These are phyloP conservation scores for Paramecium bursaria DNA, from an alignment of 73 alveolate genomes.

Conservation along the genomic window DNA sequence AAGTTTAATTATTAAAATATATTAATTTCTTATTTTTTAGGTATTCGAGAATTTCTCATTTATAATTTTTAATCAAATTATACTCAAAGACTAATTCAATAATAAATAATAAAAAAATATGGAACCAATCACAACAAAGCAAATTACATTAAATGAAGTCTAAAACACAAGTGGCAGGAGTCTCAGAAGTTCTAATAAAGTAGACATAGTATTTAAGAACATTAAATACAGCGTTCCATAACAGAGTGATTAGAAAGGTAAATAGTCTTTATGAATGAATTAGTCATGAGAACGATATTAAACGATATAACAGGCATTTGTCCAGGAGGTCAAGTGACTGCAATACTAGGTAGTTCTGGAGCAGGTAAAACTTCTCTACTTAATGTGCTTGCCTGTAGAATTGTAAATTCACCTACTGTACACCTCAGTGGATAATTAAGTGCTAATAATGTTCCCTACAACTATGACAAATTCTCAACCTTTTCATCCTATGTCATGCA, in stretches of 20 bases:
- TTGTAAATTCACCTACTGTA: not conserved
- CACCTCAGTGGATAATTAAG: slow-evolving; percentile 10
- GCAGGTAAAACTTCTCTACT: slow-evolving; percentile 79
- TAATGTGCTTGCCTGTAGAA: slow-evolving; percentile 53
- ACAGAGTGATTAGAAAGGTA: slow-evolving; percentile 17
- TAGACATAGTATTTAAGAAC: slow-evolving; percentile 57
- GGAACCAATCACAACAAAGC: too few species aligned
- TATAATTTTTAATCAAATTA: too few species aligned
- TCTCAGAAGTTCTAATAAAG: not conserved
- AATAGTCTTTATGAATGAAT: not conserved
- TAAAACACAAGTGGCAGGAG: slow-evolving; percentile 54
- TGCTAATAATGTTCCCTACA: slow-evolving; percentile 28
- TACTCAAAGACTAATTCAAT: too few species aligned
- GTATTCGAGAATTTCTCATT: too few species aligned
- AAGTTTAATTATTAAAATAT: too few species aligned
- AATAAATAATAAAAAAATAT: too few species aligned
- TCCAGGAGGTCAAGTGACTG: slow-evolving; percentile 18
- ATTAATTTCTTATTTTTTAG: too few species aligned
- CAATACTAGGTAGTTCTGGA: slow-evolving; percentile 75
- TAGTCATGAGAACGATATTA: slow-evolving; percentile 32
- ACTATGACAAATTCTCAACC: not conserved
- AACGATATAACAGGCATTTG: slow-evolving; percentile 18
- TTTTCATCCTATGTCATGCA: slow-evolving; percentile 72
- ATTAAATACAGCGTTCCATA: slow-evolving; percentile 59
- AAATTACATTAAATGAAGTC: too few species aligned